Base-by-base conservation (phyloP, 352 stramenopile genomes). In the Phytophthora vignae region DNA sequence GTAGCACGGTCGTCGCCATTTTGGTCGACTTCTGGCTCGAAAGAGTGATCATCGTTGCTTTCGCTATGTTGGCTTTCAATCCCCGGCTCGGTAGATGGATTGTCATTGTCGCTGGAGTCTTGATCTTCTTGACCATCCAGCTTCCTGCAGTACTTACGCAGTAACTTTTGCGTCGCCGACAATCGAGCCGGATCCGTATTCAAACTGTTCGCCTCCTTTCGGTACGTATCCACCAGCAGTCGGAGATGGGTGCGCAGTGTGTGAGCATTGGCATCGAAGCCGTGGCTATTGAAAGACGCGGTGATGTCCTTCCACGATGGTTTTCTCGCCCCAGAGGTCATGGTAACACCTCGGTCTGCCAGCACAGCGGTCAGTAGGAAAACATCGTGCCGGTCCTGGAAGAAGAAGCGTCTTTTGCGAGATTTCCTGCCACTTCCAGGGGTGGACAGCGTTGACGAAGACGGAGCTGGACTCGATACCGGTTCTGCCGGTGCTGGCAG, bases 341-440 rank as follows among this genome's bases (percentile, higher is more conserved):
- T 27, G 1, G 40, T 22, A 21, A 48, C 14, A 21, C 55, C 59
- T 63, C 48, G 12, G 15, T 74, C 60, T 4, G 53, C 56, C 17
- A 78, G 56, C 42, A 75, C 17, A 14, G 25, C 44, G 2, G 69
- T 64, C n/a, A 78, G 44, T 2, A 78, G 52, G 21, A 75, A 3
- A 9, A 71, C 33, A 31, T 75, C 71, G 46, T 78, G 71, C 2
- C 14, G 19, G 9, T 75, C 61, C 14, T 56, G 50, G 22, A 78
- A 78, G 29, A 17, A 38, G 19, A 75, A 78, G 0, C 56, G 55
- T 21, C 36, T 60, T 21, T 72, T 74, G 4, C 46, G 50, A 14
- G 22, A 15, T 10, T 69, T 70, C 22, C 59, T 66, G 36, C 33
- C 44, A 7, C 19, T 57, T 14, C 55, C 31, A 22, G 36, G 33